These are phyloP conservation scores for Blastobotrys chiropterorum DNA, from an alignment of 805 yeast species.

Conservation along the genomic window DNA sequence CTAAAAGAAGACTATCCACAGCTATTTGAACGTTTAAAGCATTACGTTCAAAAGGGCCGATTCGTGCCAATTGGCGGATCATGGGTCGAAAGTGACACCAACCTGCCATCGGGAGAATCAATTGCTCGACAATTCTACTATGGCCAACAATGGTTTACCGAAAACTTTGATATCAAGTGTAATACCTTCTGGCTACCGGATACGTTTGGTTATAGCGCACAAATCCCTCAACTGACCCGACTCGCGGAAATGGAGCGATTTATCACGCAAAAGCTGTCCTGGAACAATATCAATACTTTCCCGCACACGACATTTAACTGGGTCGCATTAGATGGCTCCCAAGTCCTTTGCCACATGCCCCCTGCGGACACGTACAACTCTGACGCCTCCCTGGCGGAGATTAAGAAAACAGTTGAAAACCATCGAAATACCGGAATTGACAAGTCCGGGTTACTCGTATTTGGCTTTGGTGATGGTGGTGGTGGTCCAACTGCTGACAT, in stretches of 20 bases:
- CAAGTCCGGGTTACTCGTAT: constrained; percentile 72
- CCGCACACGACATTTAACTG: constrained; percentile 92
- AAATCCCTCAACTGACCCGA: constrained; percentile 88
- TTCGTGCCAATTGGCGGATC: constrained; percentile 94
- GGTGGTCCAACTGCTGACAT: constrained; percentile 95
- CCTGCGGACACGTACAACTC: constrained; percentile 98
- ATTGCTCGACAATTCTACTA: constrained; percentile 79
- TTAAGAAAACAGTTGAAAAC: constrained; percentile 66
- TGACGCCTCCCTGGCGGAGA: constrained; percentile 86
- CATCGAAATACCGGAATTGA: constrained; percentile 79
- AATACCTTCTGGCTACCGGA: constrained; percentile 93
- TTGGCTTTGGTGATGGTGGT: constrained; percentile 97
- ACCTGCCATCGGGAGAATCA: constrained; percentile 89
- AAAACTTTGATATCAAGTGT: constrained; percentile 71
- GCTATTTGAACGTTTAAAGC: constrained; percentile 54
- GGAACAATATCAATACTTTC: constrained; percentile 92
- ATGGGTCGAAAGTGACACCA: constrained; percentile 97
- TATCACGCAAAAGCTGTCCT: constrained; percentile 86
- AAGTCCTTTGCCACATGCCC: constrained; percentile 94
- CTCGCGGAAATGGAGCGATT: constrained; percentile 77
- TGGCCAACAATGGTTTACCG: constrained; percentile 81
- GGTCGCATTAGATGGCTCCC: constrained; percentile 92
- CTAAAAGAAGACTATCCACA: constrained; percentile 81
- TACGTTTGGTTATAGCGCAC: constrained; percentile 94
- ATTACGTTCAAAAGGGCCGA: constrained; percentile 58